Evolutionary conservation across 2,329 filamentous ascomycete species (phyloP), one percentile per base, ranked within the genome.

Genomic region (Alternaria postmessia): DNA sequence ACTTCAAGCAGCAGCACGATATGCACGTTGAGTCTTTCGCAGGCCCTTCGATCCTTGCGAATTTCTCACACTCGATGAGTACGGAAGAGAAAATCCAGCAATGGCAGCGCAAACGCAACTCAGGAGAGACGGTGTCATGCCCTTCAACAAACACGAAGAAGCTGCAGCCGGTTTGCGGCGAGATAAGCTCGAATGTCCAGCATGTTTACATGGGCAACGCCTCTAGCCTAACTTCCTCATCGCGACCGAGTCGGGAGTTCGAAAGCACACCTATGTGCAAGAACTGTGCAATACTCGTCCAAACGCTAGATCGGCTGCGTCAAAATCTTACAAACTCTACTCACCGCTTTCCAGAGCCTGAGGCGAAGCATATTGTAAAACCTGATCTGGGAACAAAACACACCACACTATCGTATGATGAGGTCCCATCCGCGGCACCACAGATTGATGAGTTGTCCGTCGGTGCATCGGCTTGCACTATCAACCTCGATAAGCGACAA

Each of bases 61-160:
- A 66, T 12, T 72, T 72, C 51, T 65, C 62, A 34, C 63, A 67
- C 18, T 66, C 71, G 4, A 67, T 72, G 60, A 75, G 70, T 7
- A 70, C 68, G 2, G 65, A 73, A 12, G 64, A 70, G 36, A 69
- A 66, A 22, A 61, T 70, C 7, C 60, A 65, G 30, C 47, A 57
- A 36, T 70, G 71, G 71, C 62, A 54, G 16, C 49, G 58, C 48
- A 54, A 64, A 7, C 55, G 42, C 8, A 39, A 56, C 5, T 8
- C 43, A 5, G 20, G 12, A 12, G 26, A 53, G 6, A 39, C 16
- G 9, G 14, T 32, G 20, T 12, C 34, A 7, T 24, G 2, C 18
- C 42, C 32, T 6, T 4, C 51, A 39, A 12, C 28, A 7, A 20
- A 28, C 14, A 20, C 11, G 9, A 54, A 41, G 7, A 38, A 43